These are phyloP conservation scores for Dicorynia guianensis DNA, from an alignment of 306 rosid species.

Conservation along the genomic window DNA sequence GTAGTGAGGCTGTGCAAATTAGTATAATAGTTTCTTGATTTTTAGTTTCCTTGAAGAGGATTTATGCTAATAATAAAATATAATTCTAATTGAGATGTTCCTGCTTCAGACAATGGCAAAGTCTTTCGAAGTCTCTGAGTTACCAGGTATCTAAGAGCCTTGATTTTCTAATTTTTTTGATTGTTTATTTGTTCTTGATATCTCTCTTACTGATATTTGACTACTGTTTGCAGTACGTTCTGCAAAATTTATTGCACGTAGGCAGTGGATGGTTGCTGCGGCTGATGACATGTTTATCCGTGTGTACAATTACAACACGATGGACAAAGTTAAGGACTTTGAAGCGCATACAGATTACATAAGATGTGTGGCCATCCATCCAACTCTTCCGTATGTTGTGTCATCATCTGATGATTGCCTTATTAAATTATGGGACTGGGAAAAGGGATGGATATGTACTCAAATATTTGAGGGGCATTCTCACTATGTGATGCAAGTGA, in stretches of 20 bases:
- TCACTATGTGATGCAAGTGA: constrained; percentile 75
- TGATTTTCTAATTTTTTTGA: background rate
- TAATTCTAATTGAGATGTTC: constrained; percentile 40
- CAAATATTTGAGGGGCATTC: constrained; percentile 79
- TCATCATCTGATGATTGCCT: constrained; percentile 78
- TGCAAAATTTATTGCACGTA: constrained; percentile 73
- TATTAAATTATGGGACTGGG: constrained; percentile 79
- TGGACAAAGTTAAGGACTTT: constrained; percentile 71
- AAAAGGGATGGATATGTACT: constrained; percentile 71
- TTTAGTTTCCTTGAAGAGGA: background rate
- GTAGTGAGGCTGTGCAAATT: background rate
- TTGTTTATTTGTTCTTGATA: constrained; percentile 10
- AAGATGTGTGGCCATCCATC: constrained; percentile 76
- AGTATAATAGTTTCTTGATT: background rate
- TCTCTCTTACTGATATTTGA: background rate
- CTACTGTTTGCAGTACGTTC: constrained; percentile 59
- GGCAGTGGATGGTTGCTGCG: constrained; percentile 77
- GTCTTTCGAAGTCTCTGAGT: constrained; percentile 73
- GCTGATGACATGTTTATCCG: constrained; percentile 78
- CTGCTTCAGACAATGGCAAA: constrained; percentile 64
- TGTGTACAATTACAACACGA: constrained; percentile 73
- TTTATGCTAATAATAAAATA: background rate
- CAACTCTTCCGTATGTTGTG: constrained; percentile 72
- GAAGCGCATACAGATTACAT: constrained; percentile 80
- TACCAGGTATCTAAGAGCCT: constrained; percentile 56